Evolutionary conservation across 139 green algal genomes (phyloP), one percentile per base, ranked within the genome.

Genomic region (Raphidocelis subcapitata): DNA sequence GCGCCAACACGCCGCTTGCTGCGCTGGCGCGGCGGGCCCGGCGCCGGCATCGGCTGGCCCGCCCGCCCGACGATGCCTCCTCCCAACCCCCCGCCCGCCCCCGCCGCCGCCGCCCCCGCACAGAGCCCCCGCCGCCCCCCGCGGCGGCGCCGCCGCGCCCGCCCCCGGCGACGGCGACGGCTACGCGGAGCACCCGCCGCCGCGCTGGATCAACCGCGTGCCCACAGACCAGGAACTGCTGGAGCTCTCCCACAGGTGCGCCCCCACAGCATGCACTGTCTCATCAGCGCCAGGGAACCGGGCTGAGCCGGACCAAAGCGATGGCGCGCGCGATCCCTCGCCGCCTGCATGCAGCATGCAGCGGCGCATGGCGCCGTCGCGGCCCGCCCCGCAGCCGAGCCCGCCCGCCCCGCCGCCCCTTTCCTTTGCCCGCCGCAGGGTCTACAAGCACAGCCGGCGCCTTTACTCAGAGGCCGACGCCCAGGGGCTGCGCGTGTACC

Each of bases 381-480:
- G 59, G 29, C 12, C 62, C 37, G 31, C 32, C 28, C 33, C 28
- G 35, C 35, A 14, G 3, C 36, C 16, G 28, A 29, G 28, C 0
- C 61, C 67, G 69, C 31, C 41, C 20, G 20, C 31, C 67, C 36
- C 44, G 23, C 3, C 62, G 24, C 33, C 62, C 12, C 52, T 12
- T 15, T 67, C 28, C 33, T 67, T 21, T 28, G 33, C 26, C 56
- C 51, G 33, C 33, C 31, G 55, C 70, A 77, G 70, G 62, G 46
- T 78, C 10, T 78, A 78, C 72, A 71, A 70, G 24, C 49, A 63
- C 51, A 67, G 62, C 51, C 62, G 36, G 29, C 62, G 62, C 28
- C 63, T 73, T 49, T 78, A 78, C 36, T 31, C 23, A 20, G 72
- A 78, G 61, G 72, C 62, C 16, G 72, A 78, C 62, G 62, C 44